phyloP scores from a whole-genome alignment of 257 asterid genomes.

The Solanum bukasovii region DNA sequence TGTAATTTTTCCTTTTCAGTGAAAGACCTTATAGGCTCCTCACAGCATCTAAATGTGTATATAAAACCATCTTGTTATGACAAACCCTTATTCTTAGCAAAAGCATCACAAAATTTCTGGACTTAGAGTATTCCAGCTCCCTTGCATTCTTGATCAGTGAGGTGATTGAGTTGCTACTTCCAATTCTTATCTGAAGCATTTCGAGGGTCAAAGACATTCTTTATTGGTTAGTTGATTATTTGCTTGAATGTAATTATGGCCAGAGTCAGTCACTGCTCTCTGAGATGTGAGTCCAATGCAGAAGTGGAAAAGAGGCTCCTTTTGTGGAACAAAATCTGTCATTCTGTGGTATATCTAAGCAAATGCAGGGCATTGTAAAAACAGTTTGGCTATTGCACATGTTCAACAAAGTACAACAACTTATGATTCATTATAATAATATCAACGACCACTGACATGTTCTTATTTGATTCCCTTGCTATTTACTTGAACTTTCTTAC shows the following conservation, averaged over 20 bases:
- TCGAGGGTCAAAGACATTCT: neutral
- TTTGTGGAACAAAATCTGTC: neutral
- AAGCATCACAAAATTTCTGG: neutral
- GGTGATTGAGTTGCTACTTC: neutral
- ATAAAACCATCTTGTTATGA: neutral
- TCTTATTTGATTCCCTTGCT: slow-evolving; percentile 1
- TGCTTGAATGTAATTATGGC: neutral
- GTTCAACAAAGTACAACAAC: neutral
- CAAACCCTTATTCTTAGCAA: neutral
- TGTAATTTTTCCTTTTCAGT: neutral
- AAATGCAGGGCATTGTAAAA: neutral
- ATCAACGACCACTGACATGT: neutral
- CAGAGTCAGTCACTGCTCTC: neutral
- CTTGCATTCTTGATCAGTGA: neutral
- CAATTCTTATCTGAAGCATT: neutral
- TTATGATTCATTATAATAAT: neutral
- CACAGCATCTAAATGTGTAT: neutral
- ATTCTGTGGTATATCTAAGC: neutral
- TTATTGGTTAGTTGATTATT: neutral
- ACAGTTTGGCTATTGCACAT: neutral
- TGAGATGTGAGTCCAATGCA: neutral
- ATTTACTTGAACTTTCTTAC: neutral
- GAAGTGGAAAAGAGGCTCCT: neutral
- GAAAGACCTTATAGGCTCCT: neutral
- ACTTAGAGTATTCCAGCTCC: neutral